These are phyloP conservation scores for Ashbya aceris DNA, from an alignment of 1,139 yeast species.

Conservation along the genomic window DNA sequence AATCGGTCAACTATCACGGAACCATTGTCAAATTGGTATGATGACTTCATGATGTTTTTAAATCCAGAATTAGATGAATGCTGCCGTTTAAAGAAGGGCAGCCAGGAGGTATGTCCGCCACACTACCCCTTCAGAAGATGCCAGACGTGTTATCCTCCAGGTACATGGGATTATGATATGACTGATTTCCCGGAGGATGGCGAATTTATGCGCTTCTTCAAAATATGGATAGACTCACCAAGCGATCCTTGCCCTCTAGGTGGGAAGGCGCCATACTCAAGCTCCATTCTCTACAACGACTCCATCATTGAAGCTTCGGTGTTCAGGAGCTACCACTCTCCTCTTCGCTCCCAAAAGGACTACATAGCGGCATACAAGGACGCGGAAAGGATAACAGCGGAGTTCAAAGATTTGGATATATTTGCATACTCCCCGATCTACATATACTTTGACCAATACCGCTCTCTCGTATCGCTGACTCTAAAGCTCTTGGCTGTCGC, in stretches of 20 bases:
- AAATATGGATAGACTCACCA: slow-evolving; percentile 74
- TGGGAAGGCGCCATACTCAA: slow-evolving; percentile 85
- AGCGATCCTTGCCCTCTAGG: slow-evolving; percentile 94
- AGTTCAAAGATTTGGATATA: slow-evolving; percentile 47
- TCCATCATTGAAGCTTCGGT: slow-evolving; percentile 47
- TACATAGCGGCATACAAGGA: slow-evolving; percentile 73
- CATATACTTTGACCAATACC: slow-evolving; percentile 84
- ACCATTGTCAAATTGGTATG: slow-evolving; percentile 88
- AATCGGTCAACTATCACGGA: slow-evolving; percentile 63
- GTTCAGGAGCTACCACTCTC: slow-evolving; percentile 73
- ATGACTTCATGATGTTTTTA: slow-evolving; percentile 78
- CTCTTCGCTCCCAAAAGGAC: slow-evolving; percentile 74
- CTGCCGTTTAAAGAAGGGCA: slow-evolving; percentile 55
- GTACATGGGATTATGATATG: slow-evolving; percentile 66
- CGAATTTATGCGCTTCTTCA: slow-evolving; percentile 63
- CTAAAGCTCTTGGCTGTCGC: slow-evolving; percentile 50
- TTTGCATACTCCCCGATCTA: slow-evolving; percentile 92
- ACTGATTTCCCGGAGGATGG: slow-evolving; percentile 72
- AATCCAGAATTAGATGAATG: slow-evolving; percentile 84
- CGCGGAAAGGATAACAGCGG: slow-evolving; percentile 59
- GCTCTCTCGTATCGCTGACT: slow-evolving; percentile 50
- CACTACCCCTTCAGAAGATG: slow-evolving; percentile 64
- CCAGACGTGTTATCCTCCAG: slow-evolving; percentile 54
- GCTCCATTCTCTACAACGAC: slow-evolving; percentile 42
- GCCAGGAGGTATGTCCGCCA: slow-evolving; percentile 52